Evolutionary conservation across 1,139 yeast genomes (phyloP), one percentile per base, ranked within the genome.

Genomic region (Dujonia santamariae): DNA sequence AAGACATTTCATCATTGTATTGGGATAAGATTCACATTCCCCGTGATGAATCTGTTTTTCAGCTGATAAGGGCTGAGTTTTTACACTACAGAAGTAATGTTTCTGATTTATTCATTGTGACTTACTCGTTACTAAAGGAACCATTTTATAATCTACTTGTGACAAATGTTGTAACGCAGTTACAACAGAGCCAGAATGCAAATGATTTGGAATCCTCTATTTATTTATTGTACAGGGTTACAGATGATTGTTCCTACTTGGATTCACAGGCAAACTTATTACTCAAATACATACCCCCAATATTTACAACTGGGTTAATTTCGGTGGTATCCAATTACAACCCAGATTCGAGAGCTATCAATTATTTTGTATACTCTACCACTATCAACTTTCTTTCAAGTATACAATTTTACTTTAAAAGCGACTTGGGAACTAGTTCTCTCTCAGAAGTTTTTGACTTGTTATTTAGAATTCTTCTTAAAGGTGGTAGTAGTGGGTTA

Each of bases 21-120:
- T 85, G 90, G 84, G 53, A 57, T 7, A 84, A 85, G 44, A 63
- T 75, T 6, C 77, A 69, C 37, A 48, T 77, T 2, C 59, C 63
- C 1, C 45, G 43, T 15, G 45, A 46, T 12, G 33, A 36, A 1
- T 38, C 36, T 8, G 33, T 37, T 2, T 44, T 50, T 15, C 37
- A 42, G n/a, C 17, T 40, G 3, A 42, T 53, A 19, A 43, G 53
- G 11, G 49, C 60, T 15, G 92, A 81, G 44, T 86, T 88, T 50
- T 57, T 62, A 13, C 72, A 78, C 19, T 90, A 78, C 52, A 70
- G 96, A 45, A 62, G 75, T 17, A 90, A 83, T 40, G 82, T 85
- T 7, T 75, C 83, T 2, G 97, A 90, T 47, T 66, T 88, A 34
- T 75, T 85, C 45, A 90, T 86, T 36, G 65, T 77, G 1, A 58